phyloP scores from a whole-genome alignment of 2,329 filamentous ascomycete species.

The Daldinia eschscholtzii region DNA sequence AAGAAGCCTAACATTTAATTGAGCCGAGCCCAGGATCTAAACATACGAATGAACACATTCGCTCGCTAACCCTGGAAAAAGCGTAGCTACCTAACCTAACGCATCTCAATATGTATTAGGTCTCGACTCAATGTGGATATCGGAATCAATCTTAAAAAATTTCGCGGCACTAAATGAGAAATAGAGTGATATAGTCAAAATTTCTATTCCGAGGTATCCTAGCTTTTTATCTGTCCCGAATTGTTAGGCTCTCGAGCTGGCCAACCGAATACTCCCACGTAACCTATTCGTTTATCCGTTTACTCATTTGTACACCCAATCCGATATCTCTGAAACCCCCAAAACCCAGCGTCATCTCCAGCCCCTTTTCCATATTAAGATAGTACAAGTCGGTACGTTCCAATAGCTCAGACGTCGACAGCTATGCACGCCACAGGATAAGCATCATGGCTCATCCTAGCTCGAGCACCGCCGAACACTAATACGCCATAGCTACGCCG shows the following conservation, averaged over 20 bases:
- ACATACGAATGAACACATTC: background rate
- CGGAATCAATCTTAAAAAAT: background rate
- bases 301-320: conserved; percentile 16
- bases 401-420: conserved; percentile 4
- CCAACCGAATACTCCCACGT: conserved; percentile 20
- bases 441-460: conserved; percentile 6
- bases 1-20: background rate
- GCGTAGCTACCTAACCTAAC: background rate
- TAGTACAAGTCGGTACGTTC: conserved; percentile 34
- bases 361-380: background rate
- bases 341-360: conserved; percentile 2
- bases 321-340: background rate
- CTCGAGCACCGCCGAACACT: conserved; percentile 17
- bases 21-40: background rate
- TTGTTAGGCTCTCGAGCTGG: background rate
- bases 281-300: conserved; percentile 33
- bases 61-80: background rate
- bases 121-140: background rate
- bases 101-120: background rate
- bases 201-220: conserved; percentile 27
- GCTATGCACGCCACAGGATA: conserved; percentile 3
- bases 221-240: conserved; percentile 25
- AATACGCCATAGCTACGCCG: conserved; percentile 35
- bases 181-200: background rate
- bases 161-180: background rate